These are phyloP conservation scores for Psilocybe mexicana DNA, from an alignment of 1,284 basidiomycete genomes.

Conservation along the genomic window DNA sequence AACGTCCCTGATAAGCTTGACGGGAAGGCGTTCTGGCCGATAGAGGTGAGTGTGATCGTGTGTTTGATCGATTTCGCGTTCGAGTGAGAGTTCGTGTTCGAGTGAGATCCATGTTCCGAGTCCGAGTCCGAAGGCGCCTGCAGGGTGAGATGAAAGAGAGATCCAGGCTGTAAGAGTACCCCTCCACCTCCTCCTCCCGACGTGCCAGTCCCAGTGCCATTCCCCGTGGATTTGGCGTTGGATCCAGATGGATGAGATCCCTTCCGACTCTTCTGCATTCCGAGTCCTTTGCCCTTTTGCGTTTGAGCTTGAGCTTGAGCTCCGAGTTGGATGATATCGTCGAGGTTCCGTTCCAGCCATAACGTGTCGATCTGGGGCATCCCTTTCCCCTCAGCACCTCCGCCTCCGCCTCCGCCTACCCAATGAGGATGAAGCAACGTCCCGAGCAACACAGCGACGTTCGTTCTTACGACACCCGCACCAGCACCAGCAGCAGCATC, in stretches of 20 bases:
- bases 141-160: constrained; percentile 33
- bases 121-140: constrained; percentile 17
- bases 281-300: background rate
- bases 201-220: background rate
- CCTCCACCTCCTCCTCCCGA: background rate
- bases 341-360: constrained; percentile 38
- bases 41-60: constrained; percentile 35
- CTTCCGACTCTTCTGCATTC: too few relatives aligned
- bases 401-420: constrained; percentile 4
- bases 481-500: background rate
- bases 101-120: constrained; percentile 12
- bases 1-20: constrained; percentile 38
- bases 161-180: constrained; percentile 36
- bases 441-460: constrained; percentile 34
- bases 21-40: constrained; percentile 41
- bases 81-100: background rate
- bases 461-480: constrained; percentile 31
- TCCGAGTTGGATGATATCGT: constrained; percentile 25
- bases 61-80: constrained; percentile 25
- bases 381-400: too few relatives aligned
- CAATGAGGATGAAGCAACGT: constrained; percentile 36
- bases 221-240: too few relatives aligned
- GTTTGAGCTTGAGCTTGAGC: background rate
- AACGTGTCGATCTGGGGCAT: constrained; percentile 31
- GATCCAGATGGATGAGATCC: too few relatives aligned